Percentiles rank a stretch among this genome's conserved stretches.
Conservation (phyloP, 257 asterid genomes). For the Datura wrightii region DNA sequence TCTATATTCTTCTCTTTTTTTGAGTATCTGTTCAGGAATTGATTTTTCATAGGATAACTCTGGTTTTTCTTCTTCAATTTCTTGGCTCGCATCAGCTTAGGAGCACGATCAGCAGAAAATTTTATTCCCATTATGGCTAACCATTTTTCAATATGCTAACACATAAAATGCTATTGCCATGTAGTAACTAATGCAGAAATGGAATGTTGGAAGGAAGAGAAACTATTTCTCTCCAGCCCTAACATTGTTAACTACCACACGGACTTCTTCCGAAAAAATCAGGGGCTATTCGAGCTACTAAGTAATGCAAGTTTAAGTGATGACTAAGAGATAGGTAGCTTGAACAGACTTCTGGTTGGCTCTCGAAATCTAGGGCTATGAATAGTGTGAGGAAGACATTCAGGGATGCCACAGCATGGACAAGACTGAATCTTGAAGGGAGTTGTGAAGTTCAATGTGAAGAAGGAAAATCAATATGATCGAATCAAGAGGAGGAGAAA, state of each 20-base stretch:
- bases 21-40: no score
- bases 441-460: background rate
- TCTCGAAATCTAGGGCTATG: background rate
- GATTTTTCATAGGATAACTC: no score
- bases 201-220: background rate
- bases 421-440: background rate
- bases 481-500: background rate
- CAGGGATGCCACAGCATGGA: no score
- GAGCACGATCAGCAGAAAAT: background rate
- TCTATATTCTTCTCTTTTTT: no score
- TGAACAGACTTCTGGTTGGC: background rate
- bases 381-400: background rate
- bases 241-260: background rate
- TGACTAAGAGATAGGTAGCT: background rate
- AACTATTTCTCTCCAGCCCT: background rate
- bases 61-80: no score
- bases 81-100: background rate
- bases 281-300: background rate
- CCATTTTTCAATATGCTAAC: background rate
- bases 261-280: background rate
- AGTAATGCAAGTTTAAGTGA: background rate
- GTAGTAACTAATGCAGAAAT: background rate
- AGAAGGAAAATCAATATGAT: background rate
- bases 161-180: background rate
- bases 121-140: background rate